phyloP scores from a whole-genome alignment of 805 yeast genomes.

The Zygosaccharomyces lentus region DNA sequence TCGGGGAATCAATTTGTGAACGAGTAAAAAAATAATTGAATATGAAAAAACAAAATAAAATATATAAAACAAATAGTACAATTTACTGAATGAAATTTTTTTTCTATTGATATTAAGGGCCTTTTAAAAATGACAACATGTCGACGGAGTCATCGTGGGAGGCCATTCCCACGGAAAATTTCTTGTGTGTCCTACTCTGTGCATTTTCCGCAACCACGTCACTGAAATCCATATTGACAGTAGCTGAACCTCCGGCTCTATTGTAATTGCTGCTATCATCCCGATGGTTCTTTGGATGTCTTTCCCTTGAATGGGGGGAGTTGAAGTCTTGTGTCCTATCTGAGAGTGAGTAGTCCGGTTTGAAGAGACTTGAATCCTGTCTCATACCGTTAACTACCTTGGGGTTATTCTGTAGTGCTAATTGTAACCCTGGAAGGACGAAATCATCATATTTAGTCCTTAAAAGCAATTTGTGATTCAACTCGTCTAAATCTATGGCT shows the following conservation, averaged over 20 bases:
- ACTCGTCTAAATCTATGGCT: slow-evolving; percentile 34
- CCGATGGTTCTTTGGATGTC: slow-evolving; percentile 1
- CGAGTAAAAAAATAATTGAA: background rate
- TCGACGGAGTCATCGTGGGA: slow-evolving; percentile 19
- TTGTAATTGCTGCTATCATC: slow-evolving; percentile 2
- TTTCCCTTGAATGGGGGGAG: background rate
- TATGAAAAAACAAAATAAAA: background rate
- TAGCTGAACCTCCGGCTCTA: background rate
- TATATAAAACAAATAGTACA: background rate
- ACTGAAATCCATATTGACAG: slow-evolving; percentile 11
- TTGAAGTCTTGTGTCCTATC: background rate
- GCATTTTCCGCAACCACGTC: slow-evolving; percentile 5
- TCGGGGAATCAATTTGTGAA: background rate
- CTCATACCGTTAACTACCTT: background rate
- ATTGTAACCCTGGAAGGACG: slow-evolving; percentile 25
- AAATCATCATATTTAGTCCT: slow-evolving; percentile 18
- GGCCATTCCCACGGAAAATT: slow-evolving; percentile 1
- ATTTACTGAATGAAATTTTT: background rate
- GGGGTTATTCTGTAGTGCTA: slow-evolving; percentile 10
- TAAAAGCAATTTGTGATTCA: slow-evolving; percentile 24
- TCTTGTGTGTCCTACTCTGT: background rate
- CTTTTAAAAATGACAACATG: slow-evolving; percentile 29
- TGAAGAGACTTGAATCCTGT: slow-evolving; percentile 1
- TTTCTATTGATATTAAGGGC: slow-evolving; percentile 11
- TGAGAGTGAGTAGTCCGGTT: slow-evolving; percentile 10